These are phyloP conservation scores for Ganoderma multipileum DNA, from an alignment of 1,284 basidiomycete genomes.

Conservation along the genomic window DNA sequence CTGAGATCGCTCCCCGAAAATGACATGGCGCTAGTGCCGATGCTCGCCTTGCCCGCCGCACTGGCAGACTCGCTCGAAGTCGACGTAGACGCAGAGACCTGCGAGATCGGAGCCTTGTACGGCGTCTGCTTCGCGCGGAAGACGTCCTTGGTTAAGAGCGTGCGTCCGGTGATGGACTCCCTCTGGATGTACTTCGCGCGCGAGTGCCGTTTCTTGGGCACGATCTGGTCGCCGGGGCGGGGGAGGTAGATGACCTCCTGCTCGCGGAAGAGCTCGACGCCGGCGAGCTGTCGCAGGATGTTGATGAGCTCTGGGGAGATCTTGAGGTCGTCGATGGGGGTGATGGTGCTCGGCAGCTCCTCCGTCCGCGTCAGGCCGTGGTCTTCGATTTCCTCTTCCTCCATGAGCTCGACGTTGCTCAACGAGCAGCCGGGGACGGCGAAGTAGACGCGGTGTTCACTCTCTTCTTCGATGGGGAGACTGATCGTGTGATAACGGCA, in stretches of 20 bases:
- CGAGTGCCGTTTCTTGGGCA: constrained; percentile 13
- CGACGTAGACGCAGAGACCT: constrained; percentile 33
- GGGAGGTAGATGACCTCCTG: constrained; percentile 70
- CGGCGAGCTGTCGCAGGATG: constrained; percentile 62
- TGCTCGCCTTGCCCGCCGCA: constrained; percentile 19
- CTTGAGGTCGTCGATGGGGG: constrained; percentile 57
- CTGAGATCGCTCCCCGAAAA: constrained; percentile 33
- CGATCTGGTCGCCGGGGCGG: constrained; percentile 40
- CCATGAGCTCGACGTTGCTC: constrained; percentile 59
- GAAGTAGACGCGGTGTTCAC: constrained; percentile 56
- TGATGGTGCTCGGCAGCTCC: constrained; percentile 53
- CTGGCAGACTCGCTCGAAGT: constrained; percentile 27
- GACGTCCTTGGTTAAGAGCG: constrained; percentile 19
- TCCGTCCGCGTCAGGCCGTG: constrained; percentile 60
- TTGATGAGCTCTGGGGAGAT: constrained; percentile 60
- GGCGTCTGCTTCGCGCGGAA: constrained; percentile 21
- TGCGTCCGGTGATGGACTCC: constrained; percentile 41
- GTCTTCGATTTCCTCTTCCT: constrained; percentile 64
- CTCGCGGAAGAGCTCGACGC: constrained; percentile 65
- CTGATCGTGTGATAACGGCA: constrained; percentile 73
- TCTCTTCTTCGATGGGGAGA: constrained; percentile 58
- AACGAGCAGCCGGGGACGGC: constrained; percentile 72
- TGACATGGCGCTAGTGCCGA: constrained; percentile 24
- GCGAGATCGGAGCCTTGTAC: constrained; percentile 30
- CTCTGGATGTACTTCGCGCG: constrained; percentile 27